Conservation (phyloP, 306 rosid species). For the Phaseolus lunatus region DNA sequence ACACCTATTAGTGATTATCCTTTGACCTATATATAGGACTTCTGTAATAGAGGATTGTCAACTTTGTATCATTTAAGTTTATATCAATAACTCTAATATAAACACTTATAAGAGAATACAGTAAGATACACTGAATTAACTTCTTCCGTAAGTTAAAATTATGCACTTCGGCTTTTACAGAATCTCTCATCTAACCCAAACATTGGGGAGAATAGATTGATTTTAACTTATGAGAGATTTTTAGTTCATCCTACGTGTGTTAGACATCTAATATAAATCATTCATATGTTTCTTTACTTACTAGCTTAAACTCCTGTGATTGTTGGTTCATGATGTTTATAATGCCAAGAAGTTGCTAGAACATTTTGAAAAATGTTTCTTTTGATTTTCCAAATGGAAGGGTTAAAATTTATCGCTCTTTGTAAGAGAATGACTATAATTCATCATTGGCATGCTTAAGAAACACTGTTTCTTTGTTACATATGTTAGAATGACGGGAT, state of each 20-base stretch:
- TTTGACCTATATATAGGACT: background rate
- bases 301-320: conserved; percentile 4
- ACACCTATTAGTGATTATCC: background rate
- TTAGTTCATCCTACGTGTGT: background rate
- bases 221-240: background rate
- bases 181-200: background rate
- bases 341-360: conserved; percentile 15
- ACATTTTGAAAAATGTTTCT: conserved; percentile 35
- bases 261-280: background rate
- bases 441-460: conserved; percentile 31
- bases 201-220: background rate
- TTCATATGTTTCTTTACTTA: background rate
- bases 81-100: too few relatives aligned
- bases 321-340: conserved; percentile 13
- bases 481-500: conserved; percentile 23
- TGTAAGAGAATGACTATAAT: conserved; percentile 2
- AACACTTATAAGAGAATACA: background rate
- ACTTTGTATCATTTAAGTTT: background rate
- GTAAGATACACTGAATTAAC: background rate
- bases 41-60: background rate
- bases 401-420: conserved; percentile 16
- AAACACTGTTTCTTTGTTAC: conserved; percentile 15
- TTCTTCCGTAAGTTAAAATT: background rate
- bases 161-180: background rate
- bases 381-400: background rate